Evolutionary conservation across 441 rosid genomes (phyloP), one percentile per base, ranked within the genome.

Genomic region (Theobroma grandiflorum): DNA sequence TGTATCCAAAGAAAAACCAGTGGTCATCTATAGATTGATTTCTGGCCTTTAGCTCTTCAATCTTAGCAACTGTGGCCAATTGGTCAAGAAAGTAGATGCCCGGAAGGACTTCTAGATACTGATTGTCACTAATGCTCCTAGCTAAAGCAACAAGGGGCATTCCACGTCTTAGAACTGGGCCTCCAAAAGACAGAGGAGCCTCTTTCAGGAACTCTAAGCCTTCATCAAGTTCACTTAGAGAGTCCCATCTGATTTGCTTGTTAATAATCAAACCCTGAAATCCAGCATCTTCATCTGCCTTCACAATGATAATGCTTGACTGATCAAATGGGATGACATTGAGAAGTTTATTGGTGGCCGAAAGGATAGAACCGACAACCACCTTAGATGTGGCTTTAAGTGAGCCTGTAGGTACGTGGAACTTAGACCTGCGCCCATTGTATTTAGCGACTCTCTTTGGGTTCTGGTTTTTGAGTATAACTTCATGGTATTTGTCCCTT

Each of bases 1-100:
- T 86, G 79, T 86, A 89, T 12, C 99, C 99, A 83, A 95, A 79
- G 92, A 97, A 95, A 84, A 97, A 95, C 98, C 98, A 97, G 82
- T 90, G 94, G 49, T 90, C 91, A 4, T 77, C 20, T 2, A 90
- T 62, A 10, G 89, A 87, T 43, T 78, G 83, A 66, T 82, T 89
- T 80, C 91, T 91, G 3, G 87, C 84, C 79, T 84, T 91, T 20
- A 93, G 75, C 77, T 82, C 89, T 80, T 91, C 82, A 38, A 94
- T 89, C 79, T 80, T 88, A 18, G 62, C 52, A 6, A 87, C 18
- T 2, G 95, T 89, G 0, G 93, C 92, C 6, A 75, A 50, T 76
- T 93, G 98, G 81, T 91, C 93, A 1, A 97, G 87, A 81, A 93
- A 94, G 91, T 88, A 90, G n/a, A 90, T 82, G 20, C 97, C 93